phyloP scores from a whole-genome alignment of 73 alveolate species.

The Paramecium sonneborni region DNA sequence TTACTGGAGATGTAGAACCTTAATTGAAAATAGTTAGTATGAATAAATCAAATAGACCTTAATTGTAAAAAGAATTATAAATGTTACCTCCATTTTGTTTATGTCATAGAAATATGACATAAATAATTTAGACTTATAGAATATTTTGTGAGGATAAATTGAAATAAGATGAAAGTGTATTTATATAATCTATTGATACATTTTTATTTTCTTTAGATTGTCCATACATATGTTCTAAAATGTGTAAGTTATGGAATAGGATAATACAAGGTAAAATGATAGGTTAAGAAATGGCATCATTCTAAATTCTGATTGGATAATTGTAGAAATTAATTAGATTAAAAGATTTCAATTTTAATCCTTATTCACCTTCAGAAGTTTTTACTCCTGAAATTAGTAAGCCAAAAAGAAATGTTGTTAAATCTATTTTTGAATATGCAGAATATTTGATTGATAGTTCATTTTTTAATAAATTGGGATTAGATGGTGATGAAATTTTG shows the following conservation, averaged over 20 bases:
- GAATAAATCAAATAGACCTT: neutral
- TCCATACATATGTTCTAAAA: constrained; percentile 12
- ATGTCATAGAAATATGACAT: constrained; percentile 16
- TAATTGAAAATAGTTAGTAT: neutral
- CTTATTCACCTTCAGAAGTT: constrained; percentile 6
- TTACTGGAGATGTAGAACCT: neutral
- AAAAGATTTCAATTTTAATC: constrained; percentile 47
- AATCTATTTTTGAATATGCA: neutral
- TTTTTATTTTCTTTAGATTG: constrained; percentile 20
- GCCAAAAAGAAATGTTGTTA: neutral
- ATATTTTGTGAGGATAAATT: neutral
- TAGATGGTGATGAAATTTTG: constrained; percentile 24
- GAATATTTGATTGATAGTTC: neutral
- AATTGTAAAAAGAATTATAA: neutral
- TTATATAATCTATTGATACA: neutral
- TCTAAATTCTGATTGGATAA: neutral
- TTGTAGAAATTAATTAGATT: neutral
- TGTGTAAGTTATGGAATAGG: constrained; percentile 7
- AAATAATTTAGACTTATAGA: neutral
- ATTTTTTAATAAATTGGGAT: neutral
- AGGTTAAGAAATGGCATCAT: neutral
- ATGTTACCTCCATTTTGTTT: constrained; percentile 5
- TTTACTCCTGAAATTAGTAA: neutral
- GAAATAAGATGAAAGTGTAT: constrained; percentile 1
- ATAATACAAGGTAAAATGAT: neutral